A percentile compares a stretch with the other conserved stretches of the same genome.
These are phyloP conservation scores for Neurospora sp. DNA, from an alignment of 2,329 filamentous ascomycete species.

Conservation along the genomic window DNA sequence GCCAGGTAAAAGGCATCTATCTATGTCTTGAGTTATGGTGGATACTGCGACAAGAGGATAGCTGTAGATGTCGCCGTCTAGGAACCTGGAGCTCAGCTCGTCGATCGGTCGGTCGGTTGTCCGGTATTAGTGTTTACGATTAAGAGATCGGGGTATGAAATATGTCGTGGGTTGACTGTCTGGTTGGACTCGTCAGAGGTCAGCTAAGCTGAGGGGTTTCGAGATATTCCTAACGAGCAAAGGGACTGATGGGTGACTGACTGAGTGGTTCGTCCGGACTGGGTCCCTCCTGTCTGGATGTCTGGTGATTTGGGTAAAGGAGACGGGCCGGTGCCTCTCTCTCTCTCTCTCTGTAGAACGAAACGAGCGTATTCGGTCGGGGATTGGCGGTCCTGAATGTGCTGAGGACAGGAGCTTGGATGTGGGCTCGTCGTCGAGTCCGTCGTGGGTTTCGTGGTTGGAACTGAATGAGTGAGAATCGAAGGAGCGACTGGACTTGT, in stretches of 20 bases:
- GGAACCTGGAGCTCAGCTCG: background rate
- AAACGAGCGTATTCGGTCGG: background rate
- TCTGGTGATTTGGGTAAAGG: background rate
- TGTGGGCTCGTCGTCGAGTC: background rate
- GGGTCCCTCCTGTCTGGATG: background rate
- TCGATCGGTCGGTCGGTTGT: background rate
- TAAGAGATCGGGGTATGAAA: background rate
- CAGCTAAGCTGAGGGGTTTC: background rate
- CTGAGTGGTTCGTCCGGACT: background rate
- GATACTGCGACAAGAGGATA: background rate
- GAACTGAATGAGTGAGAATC: background rate
- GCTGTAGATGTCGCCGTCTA: background rate
- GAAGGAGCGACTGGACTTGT: background rate
- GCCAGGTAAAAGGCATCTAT: constrained; percentile 17
- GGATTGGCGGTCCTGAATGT: background rate
- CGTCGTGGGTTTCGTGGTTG: background rate
- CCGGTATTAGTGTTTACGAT: background rate
- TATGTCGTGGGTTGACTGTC: background rate
- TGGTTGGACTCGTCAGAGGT: background rate
- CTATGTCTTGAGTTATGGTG: constrained; percentile 3
- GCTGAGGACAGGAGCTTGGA: background rate
- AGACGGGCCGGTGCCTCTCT: background rate
- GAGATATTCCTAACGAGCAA: background rate
- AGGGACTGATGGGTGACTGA: background rate
- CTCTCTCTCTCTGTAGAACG: background rate